Evolutionary conservation across 2,329 filamentous ascomycete genomes (phyloP).

Genomic region (Lachnellula hyalina): DNA sequence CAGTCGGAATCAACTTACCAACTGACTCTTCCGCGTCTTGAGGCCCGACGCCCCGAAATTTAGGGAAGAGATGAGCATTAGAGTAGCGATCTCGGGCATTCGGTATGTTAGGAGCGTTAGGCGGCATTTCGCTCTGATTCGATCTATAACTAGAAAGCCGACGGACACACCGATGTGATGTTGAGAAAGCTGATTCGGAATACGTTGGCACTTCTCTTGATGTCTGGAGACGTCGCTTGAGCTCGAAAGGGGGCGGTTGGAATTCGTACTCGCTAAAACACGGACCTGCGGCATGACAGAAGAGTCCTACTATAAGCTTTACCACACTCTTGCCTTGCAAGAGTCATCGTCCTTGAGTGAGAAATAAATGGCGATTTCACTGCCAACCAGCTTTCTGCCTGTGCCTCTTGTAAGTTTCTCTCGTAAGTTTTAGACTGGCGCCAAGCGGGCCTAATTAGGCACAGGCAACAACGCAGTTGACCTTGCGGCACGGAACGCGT

Average conservation of each 20-base stretch:
- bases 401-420: no score
- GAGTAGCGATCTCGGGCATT: background rate
- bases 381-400: no score
- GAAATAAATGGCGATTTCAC: no score
- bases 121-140: no score
- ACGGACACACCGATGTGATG: background rate
- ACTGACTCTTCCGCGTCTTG: slow-evolving; percentile 14
- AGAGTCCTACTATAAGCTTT: no score
- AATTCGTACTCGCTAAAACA: background rate
- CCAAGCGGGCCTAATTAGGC: no score
- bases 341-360: no score
- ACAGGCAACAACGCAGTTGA: no score
- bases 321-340: no score
- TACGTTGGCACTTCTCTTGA: background rate
- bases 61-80: background rate
- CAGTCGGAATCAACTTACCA: slow-evolving; percentile 7
- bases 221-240: background rate
- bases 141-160: background rate
- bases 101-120: background rate
- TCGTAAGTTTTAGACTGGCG: no score
- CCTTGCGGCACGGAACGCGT: no score
- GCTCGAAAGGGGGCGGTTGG: background rate
- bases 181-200: background rate
- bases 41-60: slow-evolving; percentile 2
- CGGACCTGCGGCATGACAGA: background rate